Conservation (phyloP, 176 grass and related monocot genomes). For the Pontederia paniculata region DNA sequence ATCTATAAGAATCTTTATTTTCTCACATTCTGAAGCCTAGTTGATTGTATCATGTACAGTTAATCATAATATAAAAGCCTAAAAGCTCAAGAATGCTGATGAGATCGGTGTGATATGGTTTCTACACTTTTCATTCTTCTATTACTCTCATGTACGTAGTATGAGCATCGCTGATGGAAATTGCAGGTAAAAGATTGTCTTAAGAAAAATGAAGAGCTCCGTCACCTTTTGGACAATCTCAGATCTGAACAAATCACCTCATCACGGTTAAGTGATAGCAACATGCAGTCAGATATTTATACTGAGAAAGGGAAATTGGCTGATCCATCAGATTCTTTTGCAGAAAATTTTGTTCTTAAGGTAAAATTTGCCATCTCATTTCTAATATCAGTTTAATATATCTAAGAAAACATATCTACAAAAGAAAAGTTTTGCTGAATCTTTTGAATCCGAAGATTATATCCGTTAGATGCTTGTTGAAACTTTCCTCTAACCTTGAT, state of each 20-base stretch:
- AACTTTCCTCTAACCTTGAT: not conserved
- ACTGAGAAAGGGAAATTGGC: conserved; percentile 28
- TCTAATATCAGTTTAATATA: too few relatives aligned
- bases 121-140: not conserved
- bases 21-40: too few relatives aligned
- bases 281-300: conserved; percentile 33
- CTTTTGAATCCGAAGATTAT: too few relatives aligned
- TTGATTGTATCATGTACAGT: too few relatives aligned
- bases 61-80: not conserved
- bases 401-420: too few relatives aligned
- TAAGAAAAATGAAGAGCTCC: conserved; percentile 85
- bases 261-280: conserved; percentile 28
- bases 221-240: conserved; percentile 50
- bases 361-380: conserved; percentile 25
- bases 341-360: conserved; percentile 58
- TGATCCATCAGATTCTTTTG: conserved; percentile 32
- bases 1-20: too few relatives aligned
- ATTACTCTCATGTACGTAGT: not conserved
- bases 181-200: conserved; percentile 87
- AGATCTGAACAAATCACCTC: conserved; percentile 46
- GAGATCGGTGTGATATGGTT: too few relatives aligned
- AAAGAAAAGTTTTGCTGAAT: too few relatives aligned
- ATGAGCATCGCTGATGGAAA: not conserved
- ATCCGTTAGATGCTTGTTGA: too few relatives aligned
- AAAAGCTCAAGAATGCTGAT: too few relatives aligned